Conservation (phyloP, 2,329 filamentous ascomycete genomes). For the Pestalotiopsis sp. region DNA sequence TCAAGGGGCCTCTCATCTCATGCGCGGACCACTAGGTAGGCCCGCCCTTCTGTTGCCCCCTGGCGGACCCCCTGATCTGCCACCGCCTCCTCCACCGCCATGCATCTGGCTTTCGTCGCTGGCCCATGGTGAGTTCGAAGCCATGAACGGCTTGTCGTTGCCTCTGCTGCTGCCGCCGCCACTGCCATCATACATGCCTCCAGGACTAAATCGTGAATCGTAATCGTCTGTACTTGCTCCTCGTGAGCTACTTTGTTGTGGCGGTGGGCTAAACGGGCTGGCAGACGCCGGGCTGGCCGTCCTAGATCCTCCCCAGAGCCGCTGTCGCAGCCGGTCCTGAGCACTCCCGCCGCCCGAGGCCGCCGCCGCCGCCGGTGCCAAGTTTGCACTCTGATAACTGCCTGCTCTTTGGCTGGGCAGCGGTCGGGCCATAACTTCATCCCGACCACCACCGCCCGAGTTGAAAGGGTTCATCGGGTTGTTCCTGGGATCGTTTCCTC, state of each 20-base stretch:
- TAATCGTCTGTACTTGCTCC: constrained; percentile 40
- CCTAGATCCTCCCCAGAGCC: constrained; percentile 70
- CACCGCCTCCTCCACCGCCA: constrained; percentile 38
- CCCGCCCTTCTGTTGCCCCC: constrained; percentile 39
- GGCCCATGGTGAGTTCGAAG: constrained; percentile 52
- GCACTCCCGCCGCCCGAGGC: constrained; percentile 61
- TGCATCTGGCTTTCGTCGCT: constrained; percentile 42
- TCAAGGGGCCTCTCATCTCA: constrained; percentile 37
- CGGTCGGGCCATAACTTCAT: constrained; percentile 54
- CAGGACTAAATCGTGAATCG: constrained; percentile 50
- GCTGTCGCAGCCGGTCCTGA: constrained; percentile 80
- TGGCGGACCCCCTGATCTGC: constrained; percentile 40
- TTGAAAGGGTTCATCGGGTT: constrained; percentile 39
- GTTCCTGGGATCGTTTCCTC: constrained; percentile 31
- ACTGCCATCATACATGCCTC: constrained; percentile 46
- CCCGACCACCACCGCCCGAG: constrained; percentile 34
- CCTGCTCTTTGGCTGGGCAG: constrained; percentile 74
- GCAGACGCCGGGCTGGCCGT: constrained; percentile 56
- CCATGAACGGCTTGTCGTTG: constrained; percentile 44
- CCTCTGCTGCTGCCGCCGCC: constrained; percentile 28
- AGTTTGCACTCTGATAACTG: constrained; percentile 66
- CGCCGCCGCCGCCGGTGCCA: constrained; percentile 35
- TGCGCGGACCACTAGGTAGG: constrained; percentile 41
- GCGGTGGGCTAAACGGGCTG: constrained; percentile 52
- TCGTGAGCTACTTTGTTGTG: constrained; percentile 28